Conservation (phyloP, 2,329 filamentous ascomycete genomes). For the Fusarium napiforme region DNA sequence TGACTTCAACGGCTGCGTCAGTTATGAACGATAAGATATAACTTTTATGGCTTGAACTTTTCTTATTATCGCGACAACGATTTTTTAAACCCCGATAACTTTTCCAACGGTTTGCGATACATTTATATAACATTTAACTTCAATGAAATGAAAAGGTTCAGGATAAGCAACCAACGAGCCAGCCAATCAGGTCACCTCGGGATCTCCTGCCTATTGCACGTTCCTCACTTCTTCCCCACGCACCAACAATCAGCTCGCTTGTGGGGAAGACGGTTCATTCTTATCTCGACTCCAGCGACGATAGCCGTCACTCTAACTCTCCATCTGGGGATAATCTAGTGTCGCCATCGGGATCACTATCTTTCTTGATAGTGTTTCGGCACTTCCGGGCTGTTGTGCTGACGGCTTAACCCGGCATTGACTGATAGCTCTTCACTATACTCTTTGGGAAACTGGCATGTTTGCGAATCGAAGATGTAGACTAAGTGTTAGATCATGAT, state of each 20-base stretch:
- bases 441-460: background rate
- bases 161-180: background rate
- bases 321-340: background rate
- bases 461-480: background rate
- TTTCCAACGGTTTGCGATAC: background rate
- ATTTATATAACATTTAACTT: too few species aligned
- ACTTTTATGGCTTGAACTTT: background rate
- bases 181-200: constrained; percentile 5
- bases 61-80: too few species aligned
- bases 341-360: constrained; percentile 17
- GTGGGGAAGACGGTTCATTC: background rate
- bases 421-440: background rate
- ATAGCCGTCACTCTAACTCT: constrained; percentile 13
- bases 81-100: too few species aligned
- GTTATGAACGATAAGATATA: accelerated
- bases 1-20: background rate
- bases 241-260: background rate
- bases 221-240: background rate
- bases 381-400: background rate
- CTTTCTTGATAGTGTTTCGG: constrained; percentile 8
- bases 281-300: constrained; percentile 26
- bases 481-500: background rate
- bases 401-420: constrained; percentile 24
- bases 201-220: constrained; percentile 18
- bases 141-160: background rate